Base-by-base conservation (phyloP, 2,329 filamentous ascomycete species). In the Fusarium transvaalense region DNA sequence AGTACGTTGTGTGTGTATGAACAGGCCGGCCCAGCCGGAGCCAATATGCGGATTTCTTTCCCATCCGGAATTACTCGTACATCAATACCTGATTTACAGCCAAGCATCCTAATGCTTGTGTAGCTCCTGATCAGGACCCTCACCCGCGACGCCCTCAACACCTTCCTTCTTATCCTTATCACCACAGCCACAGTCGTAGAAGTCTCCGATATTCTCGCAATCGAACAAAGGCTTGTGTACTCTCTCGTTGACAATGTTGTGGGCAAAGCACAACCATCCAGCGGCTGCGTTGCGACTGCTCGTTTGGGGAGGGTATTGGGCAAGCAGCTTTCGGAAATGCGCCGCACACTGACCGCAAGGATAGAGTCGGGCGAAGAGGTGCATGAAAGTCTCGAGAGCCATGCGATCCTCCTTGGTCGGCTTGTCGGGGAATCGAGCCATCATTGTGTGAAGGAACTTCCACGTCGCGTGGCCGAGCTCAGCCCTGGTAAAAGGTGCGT, bases 371-470 rank as follows among this genome's bases (percentile, higher is more conserved):
- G 86, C 86, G 72, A 92, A 91, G 21, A 91, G 82, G 65, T 88
- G 84, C 74, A 91, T 86, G 78, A 88, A 91, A 37, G 87, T 86
- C 76, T 87, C 85, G 64, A 92, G 84, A 7, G 89, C 86, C 50
- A 85, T 81, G 68, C 85, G 85, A 71, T 92, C 89, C 68, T 90
- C 88, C 52, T 82, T 76, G 4, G 86, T 86, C 3, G 89, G 89
- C 71, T 88, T 82, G 56, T 91, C 88, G 69, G 89, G 89, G 78
- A 90, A 92, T 41, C 88, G 87, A 13, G 88, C 86, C 82, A 90
- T 88, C 85, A 89, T 91, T 4, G 89, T 91, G 77, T 92, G 89
- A 51, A 92, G 81, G 71, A 92, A 85, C 74, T 89, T 90, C 89
- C 89, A 92, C 35, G 88, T 87, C 25, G 89, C 88, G 64, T 88